These are phyloP conservation scores for Vigna unguiculata DNA, from an alignment of 306 rosid species.

Conservation along the genomic window DNA sequence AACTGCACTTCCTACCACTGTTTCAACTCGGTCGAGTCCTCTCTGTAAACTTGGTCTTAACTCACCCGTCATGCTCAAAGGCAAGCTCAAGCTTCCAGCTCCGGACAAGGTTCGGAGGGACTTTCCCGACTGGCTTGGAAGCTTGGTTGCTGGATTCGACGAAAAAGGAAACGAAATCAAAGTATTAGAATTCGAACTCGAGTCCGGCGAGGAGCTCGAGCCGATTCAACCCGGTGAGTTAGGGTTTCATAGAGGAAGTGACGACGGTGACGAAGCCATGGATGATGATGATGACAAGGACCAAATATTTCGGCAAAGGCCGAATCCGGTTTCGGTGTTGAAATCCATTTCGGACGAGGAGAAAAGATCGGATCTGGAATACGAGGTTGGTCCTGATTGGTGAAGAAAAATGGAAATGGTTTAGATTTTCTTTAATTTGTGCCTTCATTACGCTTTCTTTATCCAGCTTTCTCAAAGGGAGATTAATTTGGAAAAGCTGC, in stretches of 20 bases:
- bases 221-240: slow-evolving; percentile 62
- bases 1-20: neutral
- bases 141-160: slow-evolving; percentile 57
- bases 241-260: slow-evolving; percentile 46
- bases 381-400: slow-evolving; percentile 57
- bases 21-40: slow-evolving; percentile 36
- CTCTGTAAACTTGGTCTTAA: slow-evolving; percentile 24
- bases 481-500: slow-evolving; percentile 78
- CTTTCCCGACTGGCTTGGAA: slow-evolving; percentile 70
- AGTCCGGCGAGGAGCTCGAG: slow-evolving; percentile 80
- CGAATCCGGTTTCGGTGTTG: slow-evolving; percentile 50
- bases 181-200: slow-evolving; percentile 52
- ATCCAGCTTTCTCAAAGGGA: slow-evolving; percentile 66
- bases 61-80: slow-evolving; percentile 65
- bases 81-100: slow-evolving; percentile 69
- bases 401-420: slow-evolving; percentile 9
- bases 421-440: slow-evolving; percentile 10
- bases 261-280: slow-evolving; percentile 1
- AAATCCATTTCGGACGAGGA: slow-evolving; percentile 70
- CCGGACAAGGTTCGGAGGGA: slow-evolving; percentile 55
- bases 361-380: slow-evolving; percentile 75
- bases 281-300: slow-evolving; percentile 16
- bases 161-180: slow-evolving; percentile 44
- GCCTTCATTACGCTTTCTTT: neutral
- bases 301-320: slow-evolving; percentile 36